Percentiles rank a stretch among this genome's conserved stretches.
Conservation (phyloP, 2,329 filamentous ascomycete genomes). For the Ophiosphaerella herpotricha region DNA sequence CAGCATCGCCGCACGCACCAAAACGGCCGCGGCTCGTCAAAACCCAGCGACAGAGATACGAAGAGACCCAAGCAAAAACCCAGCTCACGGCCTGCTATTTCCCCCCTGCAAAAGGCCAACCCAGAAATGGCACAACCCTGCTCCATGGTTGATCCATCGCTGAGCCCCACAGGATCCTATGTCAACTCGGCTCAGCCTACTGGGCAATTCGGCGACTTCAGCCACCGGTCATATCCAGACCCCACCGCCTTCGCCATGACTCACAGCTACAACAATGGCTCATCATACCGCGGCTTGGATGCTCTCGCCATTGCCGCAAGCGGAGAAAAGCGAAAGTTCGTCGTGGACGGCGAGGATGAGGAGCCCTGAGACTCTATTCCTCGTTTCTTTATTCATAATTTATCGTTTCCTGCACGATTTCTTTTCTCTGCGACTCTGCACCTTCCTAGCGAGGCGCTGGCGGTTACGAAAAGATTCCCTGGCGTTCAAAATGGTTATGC, state of each 20-base stretch:
- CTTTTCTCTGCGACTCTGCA: background rate
- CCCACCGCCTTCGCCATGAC: conserved; percentile 30
- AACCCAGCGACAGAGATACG: conserved; percentile 39
- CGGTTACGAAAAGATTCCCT: conserved; percentile 9
- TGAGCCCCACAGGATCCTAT: conserved; percentile 36
- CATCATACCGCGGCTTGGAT: conserved; percentile 42
- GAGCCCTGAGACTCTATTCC: background rate
- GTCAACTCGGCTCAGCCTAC: conserved; percentile 33
- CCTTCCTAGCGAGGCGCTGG: conserved; percentile 15
- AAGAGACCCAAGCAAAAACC: conserved; percentile 44
- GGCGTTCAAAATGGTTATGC: conserved; percentile 28
- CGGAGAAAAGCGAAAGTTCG: conserved; percentile 45
- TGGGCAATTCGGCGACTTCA: conserved; percentile 29
- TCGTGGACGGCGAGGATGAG: conserved; percentile 9
- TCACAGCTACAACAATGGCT: conserved; percentile 28
- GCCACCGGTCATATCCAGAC: conserved; percentile 38
- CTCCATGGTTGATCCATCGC: conserved; percentile 32
- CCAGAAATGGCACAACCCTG: too few relatives aligned
- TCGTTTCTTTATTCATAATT: too few relatives aligned
- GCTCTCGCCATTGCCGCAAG: conserved; percentile 45
- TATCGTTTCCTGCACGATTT: too few relatives aligned
- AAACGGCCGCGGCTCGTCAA: conserved; percentile 51
- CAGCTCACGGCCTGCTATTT: conserved; percentile 26
- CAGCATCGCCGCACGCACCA: conserved; percentile 80
- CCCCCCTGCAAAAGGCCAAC: too few relatives aligned